Evolutionary conservation across 2,329 filamentous ascomycete species (phyloP).

Genomic region (Fusarium torulosum): DNA sequence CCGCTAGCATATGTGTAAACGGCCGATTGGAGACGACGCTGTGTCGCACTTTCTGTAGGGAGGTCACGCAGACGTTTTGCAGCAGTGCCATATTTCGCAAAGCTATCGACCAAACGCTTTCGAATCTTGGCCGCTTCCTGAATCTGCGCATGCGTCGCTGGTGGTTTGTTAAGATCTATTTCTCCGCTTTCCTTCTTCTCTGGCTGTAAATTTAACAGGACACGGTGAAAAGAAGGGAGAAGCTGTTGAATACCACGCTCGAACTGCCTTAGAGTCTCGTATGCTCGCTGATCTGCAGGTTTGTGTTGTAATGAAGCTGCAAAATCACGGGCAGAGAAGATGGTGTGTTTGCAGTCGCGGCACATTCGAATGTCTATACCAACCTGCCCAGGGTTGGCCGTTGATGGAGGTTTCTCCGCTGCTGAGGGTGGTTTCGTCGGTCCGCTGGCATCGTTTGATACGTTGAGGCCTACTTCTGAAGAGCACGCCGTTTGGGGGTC

Average conservation of each 20-base stretch:
- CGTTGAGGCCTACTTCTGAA: slow-evolving; percentile 82
- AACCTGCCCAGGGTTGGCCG: slow-evolving; percentile 61
- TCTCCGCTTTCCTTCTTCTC: slow-evolving; percentile 56
- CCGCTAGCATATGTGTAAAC: slow-evolving; percentile 85
- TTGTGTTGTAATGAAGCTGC: slow-evolving; percentile 74
- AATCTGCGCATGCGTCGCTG: slow-evolving; percentile 74
- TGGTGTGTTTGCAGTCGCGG: slow-evolving; percentile 79
- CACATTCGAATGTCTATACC: slow-evolving; percentile 91
- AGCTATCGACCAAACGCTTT: slow-evolving; percentile 89
- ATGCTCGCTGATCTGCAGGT: slow-evolving; percentile 81
- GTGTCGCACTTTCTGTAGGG: slow-evolving; percentile 77
- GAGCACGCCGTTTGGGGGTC: slow-evolving; percentile 89
- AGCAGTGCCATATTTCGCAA: slow-evolving; percentile 86
- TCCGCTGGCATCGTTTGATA: slow-evolving; percentile 64
- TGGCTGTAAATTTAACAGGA: slow-evolving; percentile 77
- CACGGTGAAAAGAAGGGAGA: slow-evolving; percentile 85
- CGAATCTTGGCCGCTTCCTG: slow-evolving; percentile 89
- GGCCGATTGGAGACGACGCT: slow-evolving; percentile 81
- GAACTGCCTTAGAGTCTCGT: slow-evolving; percentile 86
- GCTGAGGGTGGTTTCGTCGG: slow-evolving; percentile 45
- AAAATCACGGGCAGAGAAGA: slow-evolving; percentile 80
- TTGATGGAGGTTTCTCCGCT: slow-evolving; percentile 58
- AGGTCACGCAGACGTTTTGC: slow-evolving; percentile 85
- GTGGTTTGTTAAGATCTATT: slow-evolving; percentile 56
- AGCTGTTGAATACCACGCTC: slow-evolving; percentile 86